Base-by-base conservation (phyloP, 192 early-diverging fungal species). In the Coemansia sp. region DNA sequence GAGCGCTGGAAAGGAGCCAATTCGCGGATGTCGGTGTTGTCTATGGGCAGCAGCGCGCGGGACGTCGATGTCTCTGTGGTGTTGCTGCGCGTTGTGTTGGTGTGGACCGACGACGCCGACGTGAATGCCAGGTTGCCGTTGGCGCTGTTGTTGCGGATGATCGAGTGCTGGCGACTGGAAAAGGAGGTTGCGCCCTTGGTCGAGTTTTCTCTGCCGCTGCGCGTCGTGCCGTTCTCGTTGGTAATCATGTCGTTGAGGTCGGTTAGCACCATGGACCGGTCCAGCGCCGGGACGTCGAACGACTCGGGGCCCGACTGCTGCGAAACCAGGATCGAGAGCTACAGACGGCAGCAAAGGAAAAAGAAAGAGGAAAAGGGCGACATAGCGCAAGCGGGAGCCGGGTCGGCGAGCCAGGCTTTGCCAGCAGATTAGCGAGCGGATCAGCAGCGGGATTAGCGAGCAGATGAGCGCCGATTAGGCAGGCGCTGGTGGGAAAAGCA, bases 1-100 rank as follows among this genome's bases (percentile, higher is more conserved):
- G 78, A 74, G 34, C 72, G 64, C 66, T 80, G 71, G 65, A 80
- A 74, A 7, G 78, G 78, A n/a, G 78, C 77, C 55, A 80, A 51
- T 2, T 80, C 78, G 28, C 69, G 72, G 49, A 80, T 35, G 39
- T 80, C 61, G 23, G 72, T 80, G 58, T 80, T 69, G 63, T 80
- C 78, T n/a, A 80, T 80, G 53, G 78, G 78, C 53, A 74, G 66
- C 64, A 80, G 61, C 14, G 70, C 75, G 53, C 71, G 71, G 58
- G 75, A 73, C 46, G 72, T 70, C 29, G 75, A 78, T 6, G 75
- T 69, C 45, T 72, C 75, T 9, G 75, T 78, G 11, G 75, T 69
- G 67, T 69, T 72, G 62, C 67, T 72, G 30, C 56, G 63, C 13
- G 69, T 69, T 14, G 75, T 78, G 54, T 57, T 65, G 14, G 75